These are phyloP conservation scores for Penicillium coprophilum DNA, from an alignment of 495 filamentous ascomycete species.

Conservation along the genomic window DNA sequence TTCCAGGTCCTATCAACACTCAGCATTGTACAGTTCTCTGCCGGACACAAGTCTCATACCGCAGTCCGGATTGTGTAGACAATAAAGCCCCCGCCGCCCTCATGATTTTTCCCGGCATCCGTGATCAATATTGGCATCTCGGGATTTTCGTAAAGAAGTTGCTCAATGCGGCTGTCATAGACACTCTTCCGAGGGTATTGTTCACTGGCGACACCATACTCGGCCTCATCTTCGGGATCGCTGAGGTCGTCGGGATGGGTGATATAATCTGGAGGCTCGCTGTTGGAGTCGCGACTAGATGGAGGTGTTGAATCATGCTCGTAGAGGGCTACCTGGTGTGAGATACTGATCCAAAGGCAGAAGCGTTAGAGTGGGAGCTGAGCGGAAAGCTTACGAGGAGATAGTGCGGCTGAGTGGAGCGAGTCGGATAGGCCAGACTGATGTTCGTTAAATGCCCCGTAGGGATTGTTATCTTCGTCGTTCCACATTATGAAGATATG, in stretches of 20 bases:
- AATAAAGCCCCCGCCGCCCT: constrained; percentile 86
- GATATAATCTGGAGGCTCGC: constrained; percentile 59
- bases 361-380: neutral
- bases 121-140: constrained; percentile 85
- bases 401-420: constrained; percentile 62
- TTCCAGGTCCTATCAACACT: constrained; percentile 72
- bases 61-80: constrained; percentile 96
- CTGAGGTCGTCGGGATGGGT: constrained; percentile 56
- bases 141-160: constrained; percentile 92
- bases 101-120: constrained; percentile 91
- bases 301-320: constrained; percentile 50
- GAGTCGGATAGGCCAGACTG: constrained; percentile 75
- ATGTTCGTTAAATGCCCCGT: constrained; percentile 82
- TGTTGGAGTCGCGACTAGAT: constrained; percentile 43
- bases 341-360: constrained; percentile 11
- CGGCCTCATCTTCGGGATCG: constrained; percentile 59
- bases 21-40: constrained; percentile 8
- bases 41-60: constrained; percentile 51
- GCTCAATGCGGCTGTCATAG: constrained; percentile 93
- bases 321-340: constrained; percentile 38
- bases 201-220: constrained; percentile 33
- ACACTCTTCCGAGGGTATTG: constrained; percentile 66
- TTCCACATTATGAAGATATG: constrained; percentile 55
- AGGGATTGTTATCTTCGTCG: constrained; percentile 94
- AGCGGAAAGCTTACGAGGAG: constrained; percentile 42